These are phyloP conservation scores for Raphanus sativus DNA, from an alignment of 345 rosid species.

Conservation along the genomic window DNA sequence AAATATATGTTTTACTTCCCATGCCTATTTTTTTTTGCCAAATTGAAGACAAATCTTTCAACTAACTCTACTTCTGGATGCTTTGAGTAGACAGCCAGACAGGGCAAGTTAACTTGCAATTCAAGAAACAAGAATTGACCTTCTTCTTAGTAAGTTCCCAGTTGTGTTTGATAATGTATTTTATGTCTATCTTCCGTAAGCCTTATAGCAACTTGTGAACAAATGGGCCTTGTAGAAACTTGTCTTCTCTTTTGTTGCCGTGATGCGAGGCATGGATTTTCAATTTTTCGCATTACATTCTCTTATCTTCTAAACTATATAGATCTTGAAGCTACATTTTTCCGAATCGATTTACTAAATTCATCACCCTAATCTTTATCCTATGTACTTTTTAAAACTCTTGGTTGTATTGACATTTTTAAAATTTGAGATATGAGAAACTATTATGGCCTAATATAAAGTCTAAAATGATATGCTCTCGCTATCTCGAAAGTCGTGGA, in stretches of 20 bases:
- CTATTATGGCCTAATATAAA: background rate
- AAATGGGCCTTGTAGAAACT: background rate
- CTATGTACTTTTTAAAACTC: background rate
- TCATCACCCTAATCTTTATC: background rate
- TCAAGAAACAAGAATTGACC: background rate
- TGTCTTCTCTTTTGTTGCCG: background rate
- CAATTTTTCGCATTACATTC: background rate
- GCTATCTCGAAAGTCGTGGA: background rate
- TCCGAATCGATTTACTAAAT: background rate
- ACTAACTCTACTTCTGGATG: background rate
- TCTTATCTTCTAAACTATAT: background rate
- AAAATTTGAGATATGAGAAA: background rate
- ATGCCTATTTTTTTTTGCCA: background rate
- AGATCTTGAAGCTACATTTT: background rate
- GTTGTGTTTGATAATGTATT: background rate
- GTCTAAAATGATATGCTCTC: background rate
- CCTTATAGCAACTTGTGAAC: background rate
- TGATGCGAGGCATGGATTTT: background rate
- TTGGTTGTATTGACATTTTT: background rate
- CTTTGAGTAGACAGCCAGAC: background rate
- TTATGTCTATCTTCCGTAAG: background rate
- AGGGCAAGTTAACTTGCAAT: background rate
- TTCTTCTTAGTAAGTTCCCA: background rate
- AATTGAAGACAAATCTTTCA: background rate
- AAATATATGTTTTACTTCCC: background rate